phyloP scores from a whole-genome alignment of 2,329 filamentous ascomycete genomes.

The Diaporthe humulicola region DNA sequence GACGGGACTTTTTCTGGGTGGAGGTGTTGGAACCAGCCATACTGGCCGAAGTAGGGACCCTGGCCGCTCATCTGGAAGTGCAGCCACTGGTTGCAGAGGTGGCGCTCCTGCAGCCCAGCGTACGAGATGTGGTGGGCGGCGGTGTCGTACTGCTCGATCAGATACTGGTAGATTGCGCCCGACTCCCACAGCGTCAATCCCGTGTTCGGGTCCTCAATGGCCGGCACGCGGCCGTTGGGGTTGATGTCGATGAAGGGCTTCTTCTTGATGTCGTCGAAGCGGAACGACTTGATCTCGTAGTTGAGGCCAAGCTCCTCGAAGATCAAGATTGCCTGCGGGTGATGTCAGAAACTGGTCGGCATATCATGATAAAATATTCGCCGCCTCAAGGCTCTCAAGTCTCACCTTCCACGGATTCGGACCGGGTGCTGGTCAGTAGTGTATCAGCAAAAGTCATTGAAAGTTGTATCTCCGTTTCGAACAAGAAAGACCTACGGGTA shows the following conservation, averaged over 20 bases:
- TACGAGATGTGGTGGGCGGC: slow-evolving; percentile 41
- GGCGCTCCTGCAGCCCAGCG: slow-evolving; percentile 39
- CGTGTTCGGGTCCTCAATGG: slow-evolving; percentile 52
- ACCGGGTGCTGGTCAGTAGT: neutral
- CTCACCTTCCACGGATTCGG: slow-evolving; percentile 33
- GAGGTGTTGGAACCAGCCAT: slow-evolving; percentile 51
- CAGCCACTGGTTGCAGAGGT: slow-evolving; percentile 49
- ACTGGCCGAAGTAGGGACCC: slow-evolving; percentile 60
- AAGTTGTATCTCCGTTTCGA: neutral
- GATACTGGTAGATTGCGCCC: slow-evolving; percentile 44
- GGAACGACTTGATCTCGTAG: slow-evolving; percentile 47
- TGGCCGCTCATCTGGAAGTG: slow-evolving; percentile 59
- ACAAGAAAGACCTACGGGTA: neutral
- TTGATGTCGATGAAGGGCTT: slow-evolving; percentile 48
- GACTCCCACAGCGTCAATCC: slow-evolving; percentile 48
- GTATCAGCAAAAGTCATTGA: neutral
- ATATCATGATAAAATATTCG: slow-evolving; percentile 38
- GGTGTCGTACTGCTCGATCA: slow-evolving; percentile 46
- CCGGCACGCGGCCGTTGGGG: slow-evolving; percentile 52
- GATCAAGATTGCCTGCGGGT: slow-evolving; percentile 49
- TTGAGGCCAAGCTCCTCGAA: slow-evolving; percentile 54
- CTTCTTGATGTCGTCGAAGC: slow-evolving; percentile 44
- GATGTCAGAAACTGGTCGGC: neutral
- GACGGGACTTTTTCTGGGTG: slow-evolving; percentile 46
- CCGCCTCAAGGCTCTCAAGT: neutral